Conservation (phyloP, 1,284 basidiomycete genomes). For the Cutaneotrichosporon sp. region DNA sequence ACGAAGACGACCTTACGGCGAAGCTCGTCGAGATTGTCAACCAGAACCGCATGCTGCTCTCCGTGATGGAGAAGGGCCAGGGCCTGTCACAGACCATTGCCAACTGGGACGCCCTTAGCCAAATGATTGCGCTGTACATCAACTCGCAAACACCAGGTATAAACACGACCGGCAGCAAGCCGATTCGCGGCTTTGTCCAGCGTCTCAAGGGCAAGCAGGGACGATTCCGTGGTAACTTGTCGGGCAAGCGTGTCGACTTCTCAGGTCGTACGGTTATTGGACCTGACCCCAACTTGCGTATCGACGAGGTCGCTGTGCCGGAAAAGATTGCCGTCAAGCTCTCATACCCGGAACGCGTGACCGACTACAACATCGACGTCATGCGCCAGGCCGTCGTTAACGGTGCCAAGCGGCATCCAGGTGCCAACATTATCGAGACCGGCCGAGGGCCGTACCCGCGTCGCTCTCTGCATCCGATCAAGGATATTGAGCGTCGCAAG, state of each 20-base stretch:
- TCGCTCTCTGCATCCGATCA: conserved; percentile 26
- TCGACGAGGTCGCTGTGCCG: conserved; percentile 96
- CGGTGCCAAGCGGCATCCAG: conserved; percentile 87
- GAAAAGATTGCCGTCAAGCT: conserved; percentile 92
- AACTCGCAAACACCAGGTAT: conserved; percentile 96
- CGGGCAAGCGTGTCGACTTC: conserved; percentile 98
- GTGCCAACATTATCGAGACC: conserved; percentile 86
- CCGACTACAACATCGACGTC: conserved; percentile 77
- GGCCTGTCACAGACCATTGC: conserved; percentile 86
- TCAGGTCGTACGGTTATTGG: conserved; percentile 98
- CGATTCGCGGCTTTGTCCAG: conserved; percentile 95
- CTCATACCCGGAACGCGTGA: conserved; percentile 95
- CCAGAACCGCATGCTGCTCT: conserved; percentile 86
- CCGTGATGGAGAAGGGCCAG: conserved; percentile 79
- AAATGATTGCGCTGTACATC: conserved; percentile 95
- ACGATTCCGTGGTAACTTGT: conserved; percentile 96
- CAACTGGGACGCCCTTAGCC: conserved; percentile 96
- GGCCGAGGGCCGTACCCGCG: conserved; percentile 21
- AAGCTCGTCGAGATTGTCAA: conserved; percentile 97
- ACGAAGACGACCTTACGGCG: conserved; percentile 97
- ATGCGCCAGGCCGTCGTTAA: conserved; percentile 78
- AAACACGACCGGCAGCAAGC: conserved; percentile 74
- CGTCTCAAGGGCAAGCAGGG: conserved; percentile 98
- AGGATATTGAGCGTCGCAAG: conserved; percentile 34
- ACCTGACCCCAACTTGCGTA: conserved; percentile 94